Evolutionary conservation across 2,329 filamentous ascomycete species (phyloP).

Genomic region (Xylariomycetidae sp.): DNA sequence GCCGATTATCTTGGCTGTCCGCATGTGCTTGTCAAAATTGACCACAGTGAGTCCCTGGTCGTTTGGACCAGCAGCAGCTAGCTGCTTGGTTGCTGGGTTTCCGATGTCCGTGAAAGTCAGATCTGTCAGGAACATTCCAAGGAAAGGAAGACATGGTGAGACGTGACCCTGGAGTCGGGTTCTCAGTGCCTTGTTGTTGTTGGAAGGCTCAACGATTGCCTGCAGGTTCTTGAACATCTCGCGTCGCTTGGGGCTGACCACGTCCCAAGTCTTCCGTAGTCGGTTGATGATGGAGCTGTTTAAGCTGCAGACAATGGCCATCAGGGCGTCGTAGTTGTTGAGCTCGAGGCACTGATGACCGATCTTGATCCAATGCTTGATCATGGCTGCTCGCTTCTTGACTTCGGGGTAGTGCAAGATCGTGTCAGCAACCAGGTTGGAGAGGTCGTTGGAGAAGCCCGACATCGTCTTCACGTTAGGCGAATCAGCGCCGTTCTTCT

Average conservation of each 20-base stretch:
- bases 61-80: conserved; percentile 48
- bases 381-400: conserved; percentile 82
- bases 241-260: conserved; percentile 77
- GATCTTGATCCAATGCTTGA: conserved; percentile 99
- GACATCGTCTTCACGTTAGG: conserved; percentile 94
- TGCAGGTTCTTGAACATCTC: conserved; percentile 72
- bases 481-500: conserved; percentile 71
- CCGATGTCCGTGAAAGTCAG: conserved; percentile 94
- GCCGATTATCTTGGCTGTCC: conserved; percentile 90
- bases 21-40: conserved; percentile 96
- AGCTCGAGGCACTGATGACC: conserved; percentile 79
- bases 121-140: conserved; percentile 94
- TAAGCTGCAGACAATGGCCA: conserved; percentile 93
- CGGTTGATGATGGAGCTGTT: conserved; percentile 88
- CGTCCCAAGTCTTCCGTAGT: conserved; percentile 86
- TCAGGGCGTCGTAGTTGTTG: conserved; percentile 92
- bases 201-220: conserved; percentile 78
- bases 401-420: conserved; percentile 84
- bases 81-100: conserved; percentile 77
- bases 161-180: conserved; percentile 78
- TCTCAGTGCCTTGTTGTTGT: conserved; percentile 85
- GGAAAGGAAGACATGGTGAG: conserved; percentile 87
- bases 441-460: conserved; percentile 82
- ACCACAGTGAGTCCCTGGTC: conserved; percentile 74
- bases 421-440: conserved; percentile 87